Percentiles rank a stretch among this genome's conserved stretches.
Evolutionary conservation across 129 eudicot genomes (phyloP).

Genomic region (Artemisia annua): DNA sequence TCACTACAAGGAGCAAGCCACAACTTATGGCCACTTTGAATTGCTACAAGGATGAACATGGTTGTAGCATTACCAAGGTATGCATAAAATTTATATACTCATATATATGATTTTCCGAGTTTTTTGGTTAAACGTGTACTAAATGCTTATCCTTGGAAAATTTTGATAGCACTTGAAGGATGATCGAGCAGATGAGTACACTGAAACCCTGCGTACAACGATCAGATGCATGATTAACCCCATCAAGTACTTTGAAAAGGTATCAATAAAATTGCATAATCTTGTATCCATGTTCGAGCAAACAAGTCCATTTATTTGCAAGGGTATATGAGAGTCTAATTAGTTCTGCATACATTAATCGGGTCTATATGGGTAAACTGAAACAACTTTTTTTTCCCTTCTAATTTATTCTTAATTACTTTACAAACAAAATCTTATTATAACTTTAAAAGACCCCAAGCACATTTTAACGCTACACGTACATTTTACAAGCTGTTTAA

Average conservation of each 20-base stretch:
- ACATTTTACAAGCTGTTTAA: too few species aligned
- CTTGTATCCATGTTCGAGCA: too few species aligned
- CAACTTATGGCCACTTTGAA: constrained; percentile 74
- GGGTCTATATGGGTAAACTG: too few species aligned
- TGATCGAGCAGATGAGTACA: constrained; percentile 38
- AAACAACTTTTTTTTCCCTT: too few species aligned
- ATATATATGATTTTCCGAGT: neutral
- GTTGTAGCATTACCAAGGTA: constrained; percentile 72
- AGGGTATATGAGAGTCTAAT: too few species aligned
- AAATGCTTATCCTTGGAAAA: neutral
- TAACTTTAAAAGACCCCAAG: too few species aligned
- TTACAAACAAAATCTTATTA: too few species aligned
- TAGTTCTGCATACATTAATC: too few species aligned
- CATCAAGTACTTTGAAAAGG: constrained; percentile 73
- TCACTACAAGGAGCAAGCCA: constrained; percentile 81
- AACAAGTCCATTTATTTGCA: too few species aligned
- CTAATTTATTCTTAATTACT: too few species aligned
- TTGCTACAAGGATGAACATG: constrained; percentile 61
- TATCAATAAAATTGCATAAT: constrained; percentile 2
- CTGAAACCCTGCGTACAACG: constrained; percentile 45
- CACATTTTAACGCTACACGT: too few species aligned
- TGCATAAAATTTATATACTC: neutral
- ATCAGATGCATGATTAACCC: constrained; percentile 63
- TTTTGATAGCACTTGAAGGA: constrained; percentile 54
- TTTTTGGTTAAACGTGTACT: neutral